phyloP scores from a whole-genome alignment of 805 yeast species.

The Kluyveromyces dobzhanskii region DNA sequence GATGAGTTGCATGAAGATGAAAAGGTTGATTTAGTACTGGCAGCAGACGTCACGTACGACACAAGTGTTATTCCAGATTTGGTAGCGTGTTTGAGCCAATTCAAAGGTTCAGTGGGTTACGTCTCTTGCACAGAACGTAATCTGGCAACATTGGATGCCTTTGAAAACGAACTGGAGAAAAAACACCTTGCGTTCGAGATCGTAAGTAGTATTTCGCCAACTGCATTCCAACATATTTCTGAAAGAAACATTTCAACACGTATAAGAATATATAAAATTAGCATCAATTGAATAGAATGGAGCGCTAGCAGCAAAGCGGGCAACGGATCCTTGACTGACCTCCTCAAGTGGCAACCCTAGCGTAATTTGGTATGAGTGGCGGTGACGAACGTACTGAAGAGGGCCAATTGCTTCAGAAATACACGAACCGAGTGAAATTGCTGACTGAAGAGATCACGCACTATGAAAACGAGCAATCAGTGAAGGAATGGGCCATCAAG shows the following conservation, averaged over 20 bases:
- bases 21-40: conserved; percentile 47
- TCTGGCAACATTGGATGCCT: conserved; percentile 37
- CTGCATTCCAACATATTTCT: background rate
- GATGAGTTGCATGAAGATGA: conserved; percentile 34
- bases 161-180: conserved; percentile 31
- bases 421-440: conserved; percentile 7
- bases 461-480: conserved; percentile 9
- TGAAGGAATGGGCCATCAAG: conserved; percentile 2
- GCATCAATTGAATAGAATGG: too few species aligned
- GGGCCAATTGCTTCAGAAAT: conserved; percentile 12
- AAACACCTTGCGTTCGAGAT: conserved; percentile 15
- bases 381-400: background rate
- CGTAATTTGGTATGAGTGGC: too few species aligned
- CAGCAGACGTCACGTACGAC: conserved; percentile 89
- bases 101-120: conserved; percentile 23
- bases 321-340: too few species aligned
- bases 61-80: conserved; percentile 47
- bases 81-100: conserved; percentile 14
- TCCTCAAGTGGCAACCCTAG: too few species aligned
- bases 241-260: conserved; percentile 2
- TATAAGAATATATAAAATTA: conserved; percentile 2
- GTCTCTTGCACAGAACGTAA: conserved; percentile 77
- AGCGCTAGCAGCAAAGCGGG: too few species aligned
- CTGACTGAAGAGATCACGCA: conserved; percentile 15
- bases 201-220: conserved; percentile 14